Percentiles rank a stretch among this genome's conserved stretches.
These are phyloP conservation scores for Cafeteria roenbergensis DNA, from an alignment of 108 stramenopile species.

Conservation along the genomic window DNA sequence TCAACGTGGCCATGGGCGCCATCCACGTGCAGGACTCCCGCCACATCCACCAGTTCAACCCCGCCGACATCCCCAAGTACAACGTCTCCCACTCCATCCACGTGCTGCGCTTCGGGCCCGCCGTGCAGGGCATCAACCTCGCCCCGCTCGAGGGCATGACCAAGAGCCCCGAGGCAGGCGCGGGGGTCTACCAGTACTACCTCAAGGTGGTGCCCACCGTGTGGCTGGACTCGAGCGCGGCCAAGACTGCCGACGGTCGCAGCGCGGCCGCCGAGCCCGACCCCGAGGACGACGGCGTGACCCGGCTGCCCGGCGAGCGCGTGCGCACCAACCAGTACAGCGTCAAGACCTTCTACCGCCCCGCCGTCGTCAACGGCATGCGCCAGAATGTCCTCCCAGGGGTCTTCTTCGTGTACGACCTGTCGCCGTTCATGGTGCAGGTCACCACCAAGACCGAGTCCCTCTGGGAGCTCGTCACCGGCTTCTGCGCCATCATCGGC, in stretches of 20 bases:
- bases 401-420: conserved; percentile 92
- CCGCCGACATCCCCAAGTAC: conserved; percentile 65
- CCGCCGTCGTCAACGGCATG: conserved; percentile 33
- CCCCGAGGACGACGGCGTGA: neutral
- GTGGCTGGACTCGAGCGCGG: conserved; percentile 56
- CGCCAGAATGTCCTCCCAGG: conserved; percentile 73
- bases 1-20: conserved; percentile 94
- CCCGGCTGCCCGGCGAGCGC: conserved; percentile 22
- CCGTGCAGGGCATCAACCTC: conserved; percentile 38
- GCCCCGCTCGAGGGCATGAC: conserved; percentile 21
- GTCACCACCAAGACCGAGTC: conserved; percentile 53
- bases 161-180: conserved; percentile 28
- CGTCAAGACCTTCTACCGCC: neutral
- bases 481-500: conserved; percentile 80
- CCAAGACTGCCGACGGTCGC: conserved; percentile 28
- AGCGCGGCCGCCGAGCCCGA: conserved; percentile 25
- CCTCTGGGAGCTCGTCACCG: conserved; percentile 68
- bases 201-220: conserved; percentile 79
- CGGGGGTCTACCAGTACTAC: conserved; percentile 85
- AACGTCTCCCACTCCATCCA: conserved; percentile 84
- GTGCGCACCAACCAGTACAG: conserved; percentile 30
- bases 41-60: conserved; percentile 39
- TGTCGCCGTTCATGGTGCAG: conserved; percentile 89
- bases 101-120: conserved; percentile 63
- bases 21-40: neutral